Conservation (phyloP, 768 basidiomycete genomes). For the Rhodotorula diobovata region DNA sequence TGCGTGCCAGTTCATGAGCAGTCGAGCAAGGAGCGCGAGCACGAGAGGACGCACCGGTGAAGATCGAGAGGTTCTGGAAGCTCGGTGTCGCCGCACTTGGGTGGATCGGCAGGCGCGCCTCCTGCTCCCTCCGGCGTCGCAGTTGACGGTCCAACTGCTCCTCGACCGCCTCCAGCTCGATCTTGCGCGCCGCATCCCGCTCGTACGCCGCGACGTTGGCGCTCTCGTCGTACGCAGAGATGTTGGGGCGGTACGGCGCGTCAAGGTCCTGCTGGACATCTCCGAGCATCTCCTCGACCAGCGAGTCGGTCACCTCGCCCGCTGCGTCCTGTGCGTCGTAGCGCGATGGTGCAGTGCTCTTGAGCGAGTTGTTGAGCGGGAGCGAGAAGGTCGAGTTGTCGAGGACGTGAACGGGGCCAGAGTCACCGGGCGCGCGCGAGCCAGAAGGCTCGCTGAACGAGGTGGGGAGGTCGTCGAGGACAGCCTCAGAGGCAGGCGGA, state of each 20-base stretch:
- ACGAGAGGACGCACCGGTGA: slow-evolving; percentile 47
- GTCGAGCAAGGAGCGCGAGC: too few species aligned
- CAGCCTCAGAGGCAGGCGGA: neutral
- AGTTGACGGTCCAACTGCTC: slow-evolving; percentile 23
- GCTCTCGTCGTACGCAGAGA: slow-evolving; percentile 55
- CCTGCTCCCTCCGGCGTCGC: slow-evolving; percentile 35
- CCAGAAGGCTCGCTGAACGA: slow-evolving; percentile 42
- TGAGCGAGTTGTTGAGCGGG: slow-evolving; percentile 14
- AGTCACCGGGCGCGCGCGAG: slow-evolving; percentile 22
- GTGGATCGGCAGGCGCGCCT: slow-evolving; percentile 36
- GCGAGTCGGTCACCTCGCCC: slow-evolving; percentile 36
- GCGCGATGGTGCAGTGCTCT: slow-evolving; percentile 3
- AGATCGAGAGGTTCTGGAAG: slow-evolving; percentile 57
- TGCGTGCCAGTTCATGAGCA: neutral
- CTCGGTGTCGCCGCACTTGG: slow-evolving; percentile 46
- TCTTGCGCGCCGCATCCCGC: slow-evolving; percentile 6
- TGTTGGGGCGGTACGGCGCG: slow-evolving; percentile 57
- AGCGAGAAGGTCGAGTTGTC: slow-evolving; percentile 16
- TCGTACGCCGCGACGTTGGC: slow-evolving; percentile 36
- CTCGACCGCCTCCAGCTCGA: slow-evolving; percentile 7
- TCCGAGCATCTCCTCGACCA: slow-evolving; percentile 54
- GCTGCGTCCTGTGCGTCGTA: slow-evolving; percentile 44
- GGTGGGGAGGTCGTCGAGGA: slow-evolving; percentile 7
- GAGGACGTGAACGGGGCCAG: slow-evolving; percentile 23
- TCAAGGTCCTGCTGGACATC: slow-evolving; percentile 51